Evolutionary conservation across 2,329 filamentous ascomycete genomes (phyloP).

Genomic region (Fusarium albosuccineum): DNA sequence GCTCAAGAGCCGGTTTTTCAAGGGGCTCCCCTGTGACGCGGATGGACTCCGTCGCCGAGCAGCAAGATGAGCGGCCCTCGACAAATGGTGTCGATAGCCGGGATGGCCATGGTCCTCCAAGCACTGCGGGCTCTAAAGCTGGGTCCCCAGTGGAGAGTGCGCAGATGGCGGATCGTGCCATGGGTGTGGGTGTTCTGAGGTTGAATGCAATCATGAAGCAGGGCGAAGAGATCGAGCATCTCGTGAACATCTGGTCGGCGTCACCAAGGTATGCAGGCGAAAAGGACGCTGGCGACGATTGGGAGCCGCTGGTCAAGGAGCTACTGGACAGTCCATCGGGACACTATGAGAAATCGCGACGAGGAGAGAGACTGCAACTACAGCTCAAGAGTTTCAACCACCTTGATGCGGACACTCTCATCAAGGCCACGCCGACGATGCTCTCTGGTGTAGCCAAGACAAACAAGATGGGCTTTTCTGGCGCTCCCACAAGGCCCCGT

Average conservation of each 20-base stretch:
- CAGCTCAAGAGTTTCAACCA: constrained; percentile 83
- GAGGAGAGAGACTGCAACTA: constrained; percentile 82
- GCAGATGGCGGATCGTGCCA: constrained; percentile 64
- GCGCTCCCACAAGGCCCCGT: constrained; percentile 86
- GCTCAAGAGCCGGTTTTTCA: constrained; percentile 66
- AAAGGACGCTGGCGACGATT: constrained; percentile 72
- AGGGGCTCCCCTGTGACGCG: constrained; percentile 61
- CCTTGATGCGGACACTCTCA: constrained; percentile 81
- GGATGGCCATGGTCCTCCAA: constrained; percentile 62
- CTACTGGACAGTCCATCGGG: constrained; percentile 81
- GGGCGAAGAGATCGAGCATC: constrained; percentile 78
- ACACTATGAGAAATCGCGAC: constrained; percentile 78
- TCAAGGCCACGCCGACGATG: constrained; percentile 88
- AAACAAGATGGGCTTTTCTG: constrained; percentile 92
- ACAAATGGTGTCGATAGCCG: constrained; percentile 56
- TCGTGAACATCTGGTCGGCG: constrained; percentile 82
- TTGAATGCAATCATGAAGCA: constrained; percentile 81
- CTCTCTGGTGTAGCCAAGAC: constrained; percentile 86
- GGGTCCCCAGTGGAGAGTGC: constrained; percentile 38
- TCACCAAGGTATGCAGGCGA: constrained; percentile 66
- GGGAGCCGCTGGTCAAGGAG: constrained; percentile 79
- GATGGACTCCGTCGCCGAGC: constrained; percentile 70
- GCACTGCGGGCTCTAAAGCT: constrained; percentile 66
- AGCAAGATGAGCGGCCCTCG: constrained; percentile 56
- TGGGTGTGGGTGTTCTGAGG: constrained; percentile 83